phyloP scores from a whole-genome alignment of 306 rosid genomes.

The Prunus campanulata region DNA sequence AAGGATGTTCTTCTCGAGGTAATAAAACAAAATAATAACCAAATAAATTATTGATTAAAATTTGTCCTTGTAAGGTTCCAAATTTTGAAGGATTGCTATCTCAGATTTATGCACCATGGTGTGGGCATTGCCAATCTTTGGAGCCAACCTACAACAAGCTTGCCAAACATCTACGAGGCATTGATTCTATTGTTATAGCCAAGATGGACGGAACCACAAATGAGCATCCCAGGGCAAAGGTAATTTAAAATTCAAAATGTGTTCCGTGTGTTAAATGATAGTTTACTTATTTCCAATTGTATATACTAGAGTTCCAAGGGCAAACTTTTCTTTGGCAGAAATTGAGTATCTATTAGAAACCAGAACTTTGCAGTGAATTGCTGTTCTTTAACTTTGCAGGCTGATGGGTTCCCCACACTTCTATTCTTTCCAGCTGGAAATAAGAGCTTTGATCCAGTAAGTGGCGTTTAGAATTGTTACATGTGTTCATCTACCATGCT shows the following conservation, averaged over 20 bases:
- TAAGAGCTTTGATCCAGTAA: slow-evolving; percentile 67
- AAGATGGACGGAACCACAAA: slow-evolving; percentile 99
- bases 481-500: neutral
- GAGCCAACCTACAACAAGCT: slow-evolving; percentile 95
- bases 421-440: slow-evolving; percentile 70
- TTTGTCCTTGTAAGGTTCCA: slow-evolving; percentile 20
- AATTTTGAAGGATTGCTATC: slow-evolving; percentile 14
- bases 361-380: neutral
- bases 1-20: slow-evolving; percentile 99
- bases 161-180: slow-evolving; percentile 70
- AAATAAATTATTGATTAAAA: neutral
- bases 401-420: slow-evolving; percentile 63
- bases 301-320: neutral
- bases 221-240: slow-evolving; percentile 99
- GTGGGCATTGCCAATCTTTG: slow-evolving; percentile 94
- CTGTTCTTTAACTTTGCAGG: slow-evolving; percentile 31
- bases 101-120: slow-evolving; percentile 99
- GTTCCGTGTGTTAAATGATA: neutral
- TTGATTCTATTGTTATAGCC: slow-evolving; percentile 85
- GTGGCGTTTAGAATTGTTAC: slow-evolving; percentile 16
- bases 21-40: slow-evolving; percentile 1
- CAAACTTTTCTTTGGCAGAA: neutral
- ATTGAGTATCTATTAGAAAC: neutral
- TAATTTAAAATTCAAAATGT: slow-evolving; percentile 29
- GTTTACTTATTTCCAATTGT: neutral